Conservation (phyloP, 1,284 basidiomycete species). For the Agaricales sp. region DNA sequence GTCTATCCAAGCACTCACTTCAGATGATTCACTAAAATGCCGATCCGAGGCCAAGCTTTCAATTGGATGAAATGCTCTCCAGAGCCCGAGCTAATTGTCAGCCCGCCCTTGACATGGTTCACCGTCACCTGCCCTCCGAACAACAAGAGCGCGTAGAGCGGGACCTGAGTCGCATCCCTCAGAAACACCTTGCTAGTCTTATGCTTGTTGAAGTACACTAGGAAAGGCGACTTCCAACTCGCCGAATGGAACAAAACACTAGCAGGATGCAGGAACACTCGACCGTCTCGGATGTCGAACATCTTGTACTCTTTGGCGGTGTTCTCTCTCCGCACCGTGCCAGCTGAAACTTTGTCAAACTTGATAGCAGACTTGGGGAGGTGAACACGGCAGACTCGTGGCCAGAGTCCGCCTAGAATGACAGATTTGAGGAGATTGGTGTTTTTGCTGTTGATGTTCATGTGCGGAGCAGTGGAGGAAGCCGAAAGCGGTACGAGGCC, state of each 20-base stretch:
- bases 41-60: slow-evolving; percentile 81
- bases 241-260: slow-evolving; percentile 72
- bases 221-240: slow-evolving; percentile 69
- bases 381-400: slow-evolving; percentile 64
- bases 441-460: slow-evolving; percentile 54
- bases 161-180: slow-evolving; percentile 87
- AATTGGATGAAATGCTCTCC: slow-evolving; percentile 44
- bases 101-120: slow-evolving; percentile 69
- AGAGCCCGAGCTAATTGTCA: slow-evolving; percentile 51
- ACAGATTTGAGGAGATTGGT: slow-evolving; percentile 74
- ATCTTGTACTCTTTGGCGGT: slow-evolving; percentile 75
- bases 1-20: slow-evolving; percentile 33
- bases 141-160: slow-evolving; percentile 74
- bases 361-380: slow-evolving; percentile 68
- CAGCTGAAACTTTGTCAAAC: slow-evolving; percentile 75
- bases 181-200: slow-evolving; percentile 83
- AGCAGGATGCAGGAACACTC: slow-evolving; percentile 81
- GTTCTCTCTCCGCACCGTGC: slow-evolving; percentile 75
- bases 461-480: slow-evolving; percentile 30
- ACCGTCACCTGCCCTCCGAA: slow-evolving; percentile 78
- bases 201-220: slow-evolving; percentile 79
- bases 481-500: slow-evolving; percentile 53
- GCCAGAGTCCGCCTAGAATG: slow-evolving; percentile 78
- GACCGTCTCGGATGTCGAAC: slow-evolving; percentile 47
- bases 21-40: slow-evolving; percentile 84